phyloP scores from a whole-genome alignment of 345 rosid genomes.

The Citrus hindsii region DNA sequence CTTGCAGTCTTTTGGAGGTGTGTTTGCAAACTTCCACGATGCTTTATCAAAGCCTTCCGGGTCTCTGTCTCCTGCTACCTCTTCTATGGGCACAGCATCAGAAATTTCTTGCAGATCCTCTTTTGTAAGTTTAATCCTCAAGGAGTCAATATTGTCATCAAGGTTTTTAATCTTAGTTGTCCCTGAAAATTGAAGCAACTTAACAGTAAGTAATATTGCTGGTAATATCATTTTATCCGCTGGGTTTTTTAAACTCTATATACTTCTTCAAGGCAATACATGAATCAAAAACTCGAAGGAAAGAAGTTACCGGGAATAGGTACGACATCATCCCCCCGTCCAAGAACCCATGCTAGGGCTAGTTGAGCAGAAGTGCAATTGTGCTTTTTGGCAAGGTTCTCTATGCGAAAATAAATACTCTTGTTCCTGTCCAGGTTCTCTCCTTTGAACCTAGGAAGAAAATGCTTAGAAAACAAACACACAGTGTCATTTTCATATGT shows the following conservation, averaged over 20 bases:
- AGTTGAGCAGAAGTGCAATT: conserved; percentile 46
- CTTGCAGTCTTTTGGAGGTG: conserved; percentile 26
- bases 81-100: conserved; percentile 36
- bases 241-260: no score
- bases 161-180: conserved; percentile 51
- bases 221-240: neutral
- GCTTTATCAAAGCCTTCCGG: neutral
- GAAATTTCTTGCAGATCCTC: conserved; percentile 37
- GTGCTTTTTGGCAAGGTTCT: conserved; percentile 36
- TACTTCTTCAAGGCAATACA: no score
- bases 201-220: neutral
- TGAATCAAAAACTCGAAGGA: neutral
- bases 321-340: conserved; percentile 40
- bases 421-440: conserved; percentile 51
- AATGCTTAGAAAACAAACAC: conserved; percentile 20
- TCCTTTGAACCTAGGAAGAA: conserved; percentile 37
- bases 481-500: neutral
- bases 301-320: conserved; percentile 41
- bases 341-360: conserved; percentile 48
- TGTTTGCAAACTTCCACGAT: conserved; percentile 36
- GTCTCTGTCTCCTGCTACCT: conserved; percentile 40
- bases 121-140: conserved; percentile 27
- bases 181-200: conserved; percentile 21
- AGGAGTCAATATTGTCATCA: conserved; percentile 41
- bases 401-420: conserved; percentile 32